These are phyloP conservation scores for Trichaptum fuscoviolaceum DNA, from an alignment of 768 basidiomycete species.

Conservation along the genomic window DNA sequence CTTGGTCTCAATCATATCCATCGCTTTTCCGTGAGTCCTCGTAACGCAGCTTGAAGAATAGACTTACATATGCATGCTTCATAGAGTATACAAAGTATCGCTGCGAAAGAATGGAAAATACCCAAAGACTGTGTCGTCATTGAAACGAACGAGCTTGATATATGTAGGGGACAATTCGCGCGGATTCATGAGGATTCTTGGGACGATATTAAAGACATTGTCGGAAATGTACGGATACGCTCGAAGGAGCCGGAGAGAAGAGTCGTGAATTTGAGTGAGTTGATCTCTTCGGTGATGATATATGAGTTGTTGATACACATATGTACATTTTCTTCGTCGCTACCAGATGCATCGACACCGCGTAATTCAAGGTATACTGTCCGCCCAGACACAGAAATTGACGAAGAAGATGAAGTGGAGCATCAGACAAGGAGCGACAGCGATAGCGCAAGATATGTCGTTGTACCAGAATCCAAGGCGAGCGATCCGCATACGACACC, in stretches of 20 bases:
- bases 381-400: not conserved
- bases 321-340: not conserved
- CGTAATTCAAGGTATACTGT: not conserved
- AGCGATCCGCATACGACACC: not conserved
- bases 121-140: not conserved
- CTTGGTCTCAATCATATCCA: not conserved
- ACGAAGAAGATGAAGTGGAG: not conserved
- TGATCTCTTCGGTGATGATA: not conserved
- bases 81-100: not conserved
- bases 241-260: not conserved
- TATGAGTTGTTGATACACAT: not conserved
- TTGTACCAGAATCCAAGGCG: not conserved
- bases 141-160: not conserved
- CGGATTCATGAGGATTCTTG: not conserved
- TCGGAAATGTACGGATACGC: not conserved
- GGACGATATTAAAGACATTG: not conserved
- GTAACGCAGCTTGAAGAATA: not conserved
- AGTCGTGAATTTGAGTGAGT: not conserved
- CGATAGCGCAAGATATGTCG: not conserved
- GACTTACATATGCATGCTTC: not conserved
- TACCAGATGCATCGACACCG: not conserved
- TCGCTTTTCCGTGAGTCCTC: not conserved
- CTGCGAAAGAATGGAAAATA: not conserved
- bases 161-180: not conserved
- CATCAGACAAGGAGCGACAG: not conserved